Percentiles rank a stretch among this genome's conserved stretches.
Conservation (phyloP, 2,329 filamentous ascomycete species). For the Fusarium sp. region DNA sequence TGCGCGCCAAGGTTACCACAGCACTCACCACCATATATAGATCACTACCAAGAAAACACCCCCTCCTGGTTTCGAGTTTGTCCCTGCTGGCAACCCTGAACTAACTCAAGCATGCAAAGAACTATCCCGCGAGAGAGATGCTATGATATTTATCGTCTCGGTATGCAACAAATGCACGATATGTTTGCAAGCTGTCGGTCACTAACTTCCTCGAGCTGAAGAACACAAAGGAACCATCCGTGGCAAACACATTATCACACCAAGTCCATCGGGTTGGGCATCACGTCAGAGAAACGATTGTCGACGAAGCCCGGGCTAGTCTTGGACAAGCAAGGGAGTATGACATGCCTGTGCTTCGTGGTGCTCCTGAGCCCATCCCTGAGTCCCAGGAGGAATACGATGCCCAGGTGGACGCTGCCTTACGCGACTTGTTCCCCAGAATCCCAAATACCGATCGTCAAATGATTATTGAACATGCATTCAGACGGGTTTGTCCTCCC, state of each 20-base stretch:
- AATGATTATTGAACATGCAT: constrained; percentile 72
- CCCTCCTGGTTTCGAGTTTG: constrained; percentile 72
- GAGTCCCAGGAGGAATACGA: constrained; percentile 71
- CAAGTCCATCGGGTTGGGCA: constrained; percentile 72
- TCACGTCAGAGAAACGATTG: constrained; percentile 70
- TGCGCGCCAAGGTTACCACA: constrained; percentile 30
- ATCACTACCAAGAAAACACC: constrained; percentile 64
- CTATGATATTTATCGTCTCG: constrained; percentile 76
- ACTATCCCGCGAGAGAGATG: constrained; percentile 70
- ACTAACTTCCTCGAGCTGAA: constrained; percentile 37
- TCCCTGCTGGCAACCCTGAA: constrained; percentile 72
- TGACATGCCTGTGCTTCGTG: constrained; percentile 40
- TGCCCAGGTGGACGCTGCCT: constrained; percentile 70
- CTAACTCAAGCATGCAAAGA: constrained; percentile 74
- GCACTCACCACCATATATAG: constrained; percentile 56
- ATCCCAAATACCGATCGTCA: constrained; percentile 74
- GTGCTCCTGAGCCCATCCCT: constrained; percentile 69
- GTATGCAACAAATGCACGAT: constrained; percentile 56
- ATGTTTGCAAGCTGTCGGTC: background rate
- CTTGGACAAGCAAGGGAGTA: constrained; percentile 47
- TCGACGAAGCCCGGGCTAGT: constrained; percentile 64
- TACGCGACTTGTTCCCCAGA: constrained; percentile 73
- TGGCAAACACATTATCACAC: constrained; percentile 57
- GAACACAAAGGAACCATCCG: constrained; percentile 50
- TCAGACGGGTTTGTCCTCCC: constrained; percentile 66